Conservation (phyloP, 441 rosid species). For the Euphorbia schlechtendalii region DNA sequence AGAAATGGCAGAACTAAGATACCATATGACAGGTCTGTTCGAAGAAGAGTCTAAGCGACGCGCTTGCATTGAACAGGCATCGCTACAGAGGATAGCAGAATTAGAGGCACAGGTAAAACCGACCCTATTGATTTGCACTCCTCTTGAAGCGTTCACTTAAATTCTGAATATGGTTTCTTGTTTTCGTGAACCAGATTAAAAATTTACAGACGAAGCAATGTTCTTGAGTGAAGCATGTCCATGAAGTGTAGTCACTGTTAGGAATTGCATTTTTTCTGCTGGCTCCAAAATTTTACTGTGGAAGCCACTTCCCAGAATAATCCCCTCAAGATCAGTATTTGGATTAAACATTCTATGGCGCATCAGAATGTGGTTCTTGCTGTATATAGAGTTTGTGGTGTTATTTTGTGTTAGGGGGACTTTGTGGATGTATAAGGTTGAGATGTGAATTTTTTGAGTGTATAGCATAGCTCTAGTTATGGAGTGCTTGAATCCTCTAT, state of each 20-base stretch:
- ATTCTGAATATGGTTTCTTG: conserved; percentile 12
- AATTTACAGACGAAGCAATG: conserved; percentile 29
- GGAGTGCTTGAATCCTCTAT: not conserved
- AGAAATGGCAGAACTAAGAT: conserved; percentile 81
- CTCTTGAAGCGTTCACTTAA: conserved; percentile 9
- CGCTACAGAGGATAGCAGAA: conserved; percentile 76
- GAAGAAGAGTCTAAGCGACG: conserved; percentile 88
- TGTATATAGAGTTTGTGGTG: not conserved
- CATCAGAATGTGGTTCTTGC: not conserved
- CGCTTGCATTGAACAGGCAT: conserved; percentile 64
- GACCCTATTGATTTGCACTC: conserved; percentile 1
- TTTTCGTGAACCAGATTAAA: conserved; percentile 39
- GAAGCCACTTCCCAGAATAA: not conserved
- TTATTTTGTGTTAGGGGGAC: not conserved
- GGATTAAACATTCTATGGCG: not conserved
- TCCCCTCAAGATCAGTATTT: not conserved
- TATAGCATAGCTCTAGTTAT: not conserved
- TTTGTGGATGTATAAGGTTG: not conserved
- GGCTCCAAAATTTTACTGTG: not conserved
- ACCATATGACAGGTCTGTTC: conserved; percentile 67
- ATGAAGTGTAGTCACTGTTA: conserved; percentile 23
- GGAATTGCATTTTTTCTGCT: not conserved
- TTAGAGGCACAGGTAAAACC: conserved; percentile 80
- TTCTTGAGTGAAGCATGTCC: conserved; percentile 24
- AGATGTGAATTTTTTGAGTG: not conserved